These are phyloP conservation scores for Aspergillus sparsus DNA, from an alignment of 495 filamentous ascomycete genomes.

Conservation along the genomic window DNA sequence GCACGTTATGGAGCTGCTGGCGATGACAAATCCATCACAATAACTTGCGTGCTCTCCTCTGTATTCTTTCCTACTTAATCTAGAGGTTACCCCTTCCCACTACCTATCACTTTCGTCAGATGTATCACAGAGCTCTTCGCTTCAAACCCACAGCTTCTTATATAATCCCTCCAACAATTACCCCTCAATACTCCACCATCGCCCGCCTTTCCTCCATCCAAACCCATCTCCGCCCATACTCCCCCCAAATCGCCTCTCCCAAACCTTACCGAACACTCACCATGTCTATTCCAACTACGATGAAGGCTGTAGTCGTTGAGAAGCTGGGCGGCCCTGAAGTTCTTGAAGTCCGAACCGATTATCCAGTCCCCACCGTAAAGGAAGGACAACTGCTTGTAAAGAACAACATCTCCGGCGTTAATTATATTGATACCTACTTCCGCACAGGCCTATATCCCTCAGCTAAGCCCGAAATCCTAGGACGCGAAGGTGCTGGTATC, in stretches of 20 bases:
- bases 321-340: slow-evolving; percentile 79
- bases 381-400: slow-evolving; percentile 78
- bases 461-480: slow-evolving; percentile 76
- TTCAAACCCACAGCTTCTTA: slow-evolving; percentile 5
- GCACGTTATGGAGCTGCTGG: background rate
- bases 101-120: background rate
- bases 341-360: slow-evolving; percentile 69
- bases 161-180: background rate
- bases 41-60: background rate
- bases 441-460: slow-evolving; percentile 82
- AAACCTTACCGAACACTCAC: slow-evolving; percentile 29
- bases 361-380: slow-evolving; percentile 71
- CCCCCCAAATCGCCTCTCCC: slow-evolving; percentile 15
- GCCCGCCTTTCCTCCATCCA: slow-evolving; percentile 18
- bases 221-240: background rate
- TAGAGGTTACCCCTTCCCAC: too few relatives aligned
- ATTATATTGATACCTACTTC: slow-evolving; percentile 90
- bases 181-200: slow-evolving; percentile 14
- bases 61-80: background rate
- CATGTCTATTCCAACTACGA: slow-evolving; percentile 60
- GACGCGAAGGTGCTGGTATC: slow-evolving; percentile 75
- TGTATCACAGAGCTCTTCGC: background rate
- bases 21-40: background rate
- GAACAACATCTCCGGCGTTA: slow-evolving; percentile 83
- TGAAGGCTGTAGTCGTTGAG: slow-evolving; percentile 76